Conservation (phyloP, 2,329 filamentous ascomycete species). For the Aureobasidium sp. region DNA sequence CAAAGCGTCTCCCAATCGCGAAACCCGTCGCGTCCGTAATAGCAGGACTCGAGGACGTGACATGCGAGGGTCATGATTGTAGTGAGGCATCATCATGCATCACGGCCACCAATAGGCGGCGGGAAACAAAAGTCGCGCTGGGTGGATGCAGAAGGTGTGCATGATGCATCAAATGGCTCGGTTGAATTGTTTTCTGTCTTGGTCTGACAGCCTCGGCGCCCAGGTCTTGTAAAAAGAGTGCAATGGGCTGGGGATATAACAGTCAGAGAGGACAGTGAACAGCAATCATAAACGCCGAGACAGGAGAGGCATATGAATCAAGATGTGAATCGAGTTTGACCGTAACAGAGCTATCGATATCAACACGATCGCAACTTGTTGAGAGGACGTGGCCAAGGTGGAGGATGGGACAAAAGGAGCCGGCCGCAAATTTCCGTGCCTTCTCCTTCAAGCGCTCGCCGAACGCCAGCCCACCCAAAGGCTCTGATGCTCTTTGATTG, state of each 20-base stretch:
- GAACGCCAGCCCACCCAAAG: slow-evolving; percentile 11
- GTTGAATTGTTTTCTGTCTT: slow-evolving; percentile 4
- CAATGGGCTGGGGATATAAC: not conserved
- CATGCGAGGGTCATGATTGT: not conserved
- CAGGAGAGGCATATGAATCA: not conserved
- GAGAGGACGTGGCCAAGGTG: slow-evolving; percentile 1
- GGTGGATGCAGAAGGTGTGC: slow-evolving; percentile 8
- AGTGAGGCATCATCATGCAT: slow-evolving; percentile 12
- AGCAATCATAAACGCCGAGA: not conserved
- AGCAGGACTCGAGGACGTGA: not conserved
- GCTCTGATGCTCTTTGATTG: slow-evolving; percentile 11
- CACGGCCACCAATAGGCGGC: not conserved
- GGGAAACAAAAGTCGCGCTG: slow-evolving; percentile 1
- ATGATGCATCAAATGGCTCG: slow-evolving; percentile 11
- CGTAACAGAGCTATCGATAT: not conserved
- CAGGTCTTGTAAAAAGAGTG: not conserved
- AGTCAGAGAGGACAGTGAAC: not conserved
- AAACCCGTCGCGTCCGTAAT: not conserved
- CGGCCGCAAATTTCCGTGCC: slow-evolving; percentile 5
- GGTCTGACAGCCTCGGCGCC: slow-evolving; percentile 9
- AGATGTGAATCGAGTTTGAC: not conserved
- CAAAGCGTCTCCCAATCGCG: not conserved
- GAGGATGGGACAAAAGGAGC: slow-evolving; percentile 4
- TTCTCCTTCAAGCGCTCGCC: slow-evolving; percentile 5
- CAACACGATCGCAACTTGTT: slow-evolving; percentile 1